Percentiles rank a stretch among this genome's conserved stretches.
Conservation (phyloP, 352 stramenopile species). For the Globisporangium emineosum region DNA sequence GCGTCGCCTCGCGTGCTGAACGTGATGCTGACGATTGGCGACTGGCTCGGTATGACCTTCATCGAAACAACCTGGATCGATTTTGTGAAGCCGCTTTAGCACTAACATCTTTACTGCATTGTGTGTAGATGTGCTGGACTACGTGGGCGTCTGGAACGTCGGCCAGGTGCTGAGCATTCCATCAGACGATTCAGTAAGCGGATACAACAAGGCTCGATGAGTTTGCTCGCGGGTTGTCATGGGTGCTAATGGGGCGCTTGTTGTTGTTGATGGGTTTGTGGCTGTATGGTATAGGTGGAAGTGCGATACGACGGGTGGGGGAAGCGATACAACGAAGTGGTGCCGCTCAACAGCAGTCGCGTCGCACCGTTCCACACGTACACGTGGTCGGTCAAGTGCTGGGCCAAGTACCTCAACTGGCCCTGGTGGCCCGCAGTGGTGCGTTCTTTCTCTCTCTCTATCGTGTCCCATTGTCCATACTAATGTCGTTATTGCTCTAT, state of each 20-base stretch:
- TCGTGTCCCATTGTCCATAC: neutral
- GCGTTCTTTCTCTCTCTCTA: conserved; percentile 5
- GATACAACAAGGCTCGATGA: neutral
- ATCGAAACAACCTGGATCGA: neutral
- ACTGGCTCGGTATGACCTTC: conserved; percentile 1
- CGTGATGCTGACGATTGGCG: conserved; percentile 4
- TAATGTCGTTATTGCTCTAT: conserved; percentile 1
- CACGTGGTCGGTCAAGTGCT: conserved; percentile 77
- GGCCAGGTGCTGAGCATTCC: conserved; percentile 9
- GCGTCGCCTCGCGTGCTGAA: neutral
- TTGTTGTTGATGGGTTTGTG: neutral
- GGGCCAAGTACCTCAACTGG: conserved; percentile 82
- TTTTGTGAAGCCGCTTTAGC: neutral
- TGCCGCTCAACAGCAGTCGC: conserved; percentile 48
- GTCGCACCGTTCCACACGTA: conserved; percentile 76
- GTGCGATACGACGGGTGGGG: conserved; percentile 72
- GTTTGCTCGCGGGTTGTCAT: neutral
- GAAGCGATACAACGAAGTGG: conserved; percentile 53
- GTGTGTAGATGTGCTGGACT: conserved; percentile 12
- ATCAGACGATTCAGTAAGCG: conserved; percentile 3
- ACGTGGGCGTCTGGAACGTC: conserved; percentile 14
- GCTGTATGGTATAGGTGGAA: conserved; percentile 33
- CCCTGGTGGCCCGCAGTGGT: conserved; percentile 71
- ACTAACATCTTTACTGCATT: neutral
- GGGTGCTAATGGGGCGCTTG: neutral